phyloP scores from a whole-genome alignment of 179 eudicot genomes.

The Beta corolliflora region DNA sequence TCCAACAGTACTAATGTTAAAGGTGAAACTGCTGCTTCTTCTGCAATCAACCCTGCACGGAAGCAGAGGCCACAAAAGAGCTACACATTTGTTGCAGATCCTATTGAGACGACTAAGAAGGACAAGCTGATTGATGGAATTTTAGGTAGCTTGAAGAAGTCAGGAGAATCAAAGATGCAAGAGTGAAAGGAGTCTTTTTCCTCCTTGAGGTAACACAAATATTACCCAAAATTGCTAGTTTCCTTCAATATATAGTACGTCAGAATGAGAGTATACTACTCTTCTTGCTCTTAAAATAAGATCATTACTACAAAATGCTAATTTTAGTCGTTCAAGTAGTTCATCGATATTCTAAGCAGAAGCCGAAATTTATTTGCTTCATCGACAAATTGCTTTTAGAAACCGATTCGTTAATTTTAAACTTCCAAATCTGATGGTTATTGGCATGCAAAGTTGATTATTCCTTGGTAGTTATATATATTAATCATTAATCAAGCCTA shows the following conservation, averaged over 20 bases:
- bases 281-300: slow-evolving; percentile 19
- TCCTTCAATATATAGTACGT: background rate
- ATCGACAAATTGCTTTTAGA: background rate
- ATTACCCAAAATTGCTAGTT: background rate
- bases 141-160: slow-evolving; percentile 63
- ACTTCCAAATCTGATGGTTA: background rate
- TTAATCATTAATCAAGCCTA: too few relatives aligned
- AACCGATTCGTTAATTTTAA: background rate
- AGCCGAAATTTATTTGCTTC: background rate
- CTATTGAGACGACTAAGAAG: slow-evolving; percentile 24
- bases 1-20: slow-evolving; percentile 24
- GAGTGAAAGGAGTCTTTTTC: slow-evolving; percentile 13
- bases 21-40: slow-evolving; percentile 3
- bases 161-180: slow-evolving; percentile 44
- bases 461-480: background rate
- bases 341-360: background rate
- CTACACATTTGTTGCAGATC: slow-evolving; percentile 52
- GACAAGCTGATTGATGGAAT: slow-evolving; percentile 67
- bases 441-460: background rate
- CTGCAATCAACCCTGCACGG: slow-evolving; percentile 10
- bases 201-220: background rate
- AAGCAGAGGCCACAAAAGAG: slow-evolving; percentile 44
- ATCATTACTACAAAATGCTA: background rate
- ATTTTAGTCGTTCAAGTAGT: background rate
- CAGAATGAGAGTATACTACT: slow-evolving; percentile 15